Conservation (phyloP, 306 rosid genomes). For the Vigna angularis region DNA sequence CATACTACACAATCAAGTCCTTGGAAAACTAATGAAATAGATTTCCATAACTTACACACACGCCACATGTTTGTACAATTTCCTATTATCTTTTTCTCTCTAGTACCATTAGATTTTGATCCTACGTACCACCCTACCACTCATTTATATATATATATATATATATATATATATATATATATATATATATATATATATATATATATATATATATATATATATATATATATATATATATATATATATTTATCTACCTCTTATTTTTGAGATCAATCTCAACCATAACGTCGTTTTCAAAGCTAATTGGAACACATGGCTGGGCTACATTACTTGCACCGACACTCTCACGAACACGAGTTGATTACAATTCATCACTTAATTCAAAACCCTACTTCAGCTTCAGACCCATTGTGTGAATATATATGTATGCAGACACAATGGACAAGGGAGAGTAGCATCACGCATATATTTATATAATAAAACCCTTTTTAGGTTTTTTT, state of each 20-base stretch:
- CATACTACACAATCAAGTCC: background rate
- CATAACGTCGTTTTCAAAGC: constrained; percentile 14
- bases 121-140: too few species aligned
- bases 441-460: background rate
- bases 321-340: constrained; percentile 20
- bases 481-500: background rate
- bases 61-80: constrained; percentile 1
- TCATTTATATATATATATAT: background rate
- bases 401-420: background rate
- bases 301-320: background rate
- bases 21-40: background rate
- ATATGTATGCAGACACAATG: background rate
- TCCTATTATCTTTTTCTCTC: background rate
- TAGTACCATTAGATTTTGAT: background rate
- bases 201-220: background rate
- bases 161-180: too few species aligned
- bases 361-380: background rate
- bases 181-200: background rate
- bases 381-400: constrained; percentile 22
- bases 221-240: background rate
- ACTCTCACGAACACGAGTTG: background rate
- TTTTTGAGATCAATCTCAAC: constrained; percentile 1
- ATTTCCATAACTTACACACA: background rate
- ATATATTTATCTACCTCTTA: background rate
- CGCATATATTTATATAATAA: background rate